Base-by-base conservation (phyloP, 495 filamentous ascomycete species). In the Aspergillus heteromorphus region DNA sequence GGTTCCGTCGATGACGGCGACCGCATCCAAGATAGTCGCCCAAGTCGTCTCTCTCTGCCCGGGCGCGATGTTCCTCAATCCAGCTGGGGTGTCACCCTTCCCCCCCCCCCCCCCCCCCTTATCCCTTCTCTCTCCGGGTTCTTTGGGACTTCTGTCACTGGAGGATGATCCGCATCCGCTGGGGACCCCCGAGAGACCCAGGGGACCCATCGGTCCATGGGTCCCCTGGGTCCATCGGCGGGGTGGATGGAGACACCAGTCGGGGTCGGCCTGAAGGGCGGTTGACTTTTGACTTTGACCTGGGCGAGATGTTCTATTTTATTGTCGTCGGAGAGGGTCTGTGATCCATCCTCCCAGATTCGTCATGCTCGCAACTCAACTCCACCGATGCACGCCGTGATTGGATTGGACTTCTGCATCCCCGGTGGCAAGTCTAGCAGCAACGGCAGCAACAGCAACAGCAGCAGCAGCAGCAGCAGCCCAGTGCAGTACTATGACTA, bases 391-490 rank as follows among this genome's bases (percentile, higher is more conserved):
- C 11, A 38, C 21, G 43, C 34, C 41, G 63, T 63, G 60, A 64
- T 64, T 67, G 63, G 30, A 34, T 34, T 34, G 9, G 9, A 60
- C 58, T 43, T 60, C 58, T 34, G 63, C n/a, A 27, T 7, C 7
- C 23, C 23, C 67, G 67, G 67, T 63, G 42, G 68, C 56, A 29
- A 49, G 17, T 45, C 56, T 38, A 48, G 51, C 38, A 40, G 42
- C 42, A n/a, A 9, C 30, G 45, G 25, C 50, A 29, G 21, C 27
- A 31, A n/a, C n/a, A n/a, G n/a, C n/a, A n/a, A n/a, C n/a, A n/a
- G n/a, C n/a, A n/a, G n/a, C n/a, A n/a, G n/a, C n/a, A n/a, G n/a
- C n/a, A n/a, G n/a, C n/a, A n/a, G n/a, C n/a, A n/a, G n/a, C n/a
- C n/a, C n/a, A n/a, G n/a, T n/a, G n/a, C n/a, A n/a, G n/a, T n/a